These are phyloP conservation scores for Tillandsia fasciculata DNA, from an alignment of 176 grass and related monocot genomes.

Conservation along the genomic window DNA sequence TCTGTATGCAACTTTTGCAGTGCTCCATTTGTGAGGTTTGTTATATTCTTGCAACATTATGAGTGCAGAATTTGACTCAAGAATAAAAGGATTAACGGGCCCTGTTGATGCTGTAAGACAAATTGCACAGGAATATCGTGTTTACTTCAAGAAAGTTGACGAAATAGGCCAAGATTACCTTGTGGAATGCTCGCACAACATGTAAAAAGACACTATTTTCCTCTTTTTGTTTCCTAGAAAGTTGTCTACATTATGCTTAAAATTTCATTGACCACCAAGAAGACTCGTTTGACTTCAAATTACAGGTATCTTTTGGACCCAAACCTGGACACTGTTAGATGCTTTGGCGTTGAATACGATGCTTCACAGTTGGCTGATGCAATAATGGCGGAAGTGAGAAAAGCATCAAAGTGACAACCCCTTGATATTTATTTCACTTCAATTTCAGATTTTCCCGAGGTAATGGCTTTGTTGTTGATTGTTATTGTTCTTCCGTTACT, in stretches of 20 bases:
- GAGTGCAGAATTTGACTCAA: conserved; percentile 70
- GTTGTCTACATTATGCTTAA: conserved; percentile 3
- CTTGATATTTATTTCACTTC: background rate
- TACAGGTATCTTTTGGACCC: conserved; percentile 88
- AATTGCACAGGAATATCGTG: conserved; percentile 83
- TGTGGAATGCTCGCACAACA: conserved; percentile 78
- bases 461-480: background rate
- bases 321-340: conserved; percentile 75
- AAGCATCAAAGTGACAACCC: conserved; percentile 28
- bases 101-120: conserved; percentile 64
- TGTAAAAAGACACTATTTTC: conserved; percentile 31
- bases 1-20: background rate
- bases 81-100: conserved; percentile 82
- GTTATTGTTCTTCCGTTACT: background rate
- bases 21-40: background rate
- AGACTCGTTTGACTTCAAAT: conserved; percentile 23
- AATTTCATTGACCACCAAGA: background rate
- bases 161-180: conserved; percentile 84
- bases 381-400: conserved; percentile 52
- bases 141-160: conserved; percentile 84
- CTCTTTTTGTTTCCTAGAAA: background rate
- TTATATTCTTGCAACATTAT: conserved; percentile 8
- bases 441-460: background rate
- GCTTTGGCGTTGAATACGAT: conserved; percentile 74
- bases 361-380: conserved; percentile 61